These are phyloP conservation scores for Colletotrichum sp. DNA, from an alignment of 2,329 filamentous ascomycete genomes.

Conservation along the genomic window DNA sequence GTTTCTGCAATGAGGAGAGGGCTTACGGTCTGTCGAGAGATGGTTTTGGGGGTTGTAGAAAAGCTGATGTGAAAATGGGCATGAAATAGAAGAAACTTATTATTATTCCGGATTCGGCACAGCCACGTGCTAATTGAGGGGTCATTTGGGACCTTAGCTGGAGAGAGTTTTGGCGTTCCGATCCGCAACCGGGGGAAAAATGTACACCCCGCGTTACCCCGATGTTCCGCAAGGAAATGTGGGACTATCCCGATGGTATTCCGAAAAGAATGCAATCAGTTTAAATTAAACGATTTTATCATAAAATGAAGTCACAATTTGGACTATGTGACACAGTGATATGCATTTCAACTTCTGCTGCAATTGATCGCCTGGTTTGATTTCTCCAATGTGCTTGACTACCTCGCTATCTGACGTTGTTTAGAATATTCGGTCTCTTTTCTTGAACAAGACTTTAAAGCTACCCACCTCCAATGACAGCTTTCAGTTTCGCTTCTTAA, in stretches of 20 bases:
- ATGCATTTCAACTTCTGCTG: fast-evolving
- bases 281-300: neutral
- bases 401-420: neutral
- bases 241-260: neutral
- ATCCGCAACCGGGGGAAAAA: neutral
- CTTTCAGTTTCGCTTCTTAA: neutral
- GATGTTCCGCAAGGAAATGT: neutral
- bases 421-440: fast-evolving
- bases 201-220: neutral
- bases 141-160: neutral
- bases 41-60: neutral
- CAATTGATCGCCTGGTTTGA: fast-evolving
- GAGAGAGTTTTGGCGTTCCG: neutral
- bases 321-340: neutral
- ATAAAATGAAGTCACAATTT: neutral
- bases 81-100: neutral
- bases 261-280: neutral
- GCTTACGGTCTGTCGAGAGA: neutral
- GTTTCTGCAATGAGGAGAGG: neutral
- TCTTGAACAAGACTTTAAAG: neutral
- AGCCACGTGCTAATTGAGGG: neutral
- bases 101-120: neutral
- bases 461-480: neutral
- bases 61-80: neutral
- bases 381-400: fast-evolving